phyloP scores from a whole-genome alignment of 2,329 filamentous ascomycete species.

The Cordyceps fumosorosea region DNA sequence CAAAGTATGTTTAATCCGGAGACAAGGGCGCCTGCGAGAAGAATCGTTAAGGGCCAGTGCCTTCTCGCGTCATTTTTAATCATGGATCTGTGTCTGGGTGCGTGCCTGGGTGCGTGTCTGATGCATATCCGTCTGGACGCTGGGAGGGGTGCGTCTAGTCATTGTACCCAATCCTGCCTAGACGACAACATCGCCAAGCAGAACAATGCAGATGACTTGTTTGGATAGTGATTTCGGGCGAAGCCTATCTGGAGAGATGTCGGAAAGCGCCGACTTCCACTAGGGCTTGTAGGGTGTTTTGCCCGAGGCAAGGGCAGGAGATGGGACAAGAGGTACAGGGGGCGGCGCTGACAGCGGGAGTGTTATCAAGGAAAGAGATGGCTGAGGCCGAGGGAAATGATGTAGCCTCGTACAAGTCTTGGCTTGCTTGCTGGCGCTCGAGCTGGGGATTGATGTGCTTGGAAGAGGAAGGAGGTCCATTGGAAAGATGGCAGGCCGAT shows the following conservation, averaged over 20 bases:
- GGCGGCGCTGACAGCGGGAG: not conserved
- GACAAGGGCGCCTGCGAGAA: not conserved
- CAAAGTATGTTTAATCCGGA: not conserved
- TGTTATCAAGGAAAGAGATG: not conserved
- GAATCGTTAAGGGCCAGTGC: too few relatives aligned
- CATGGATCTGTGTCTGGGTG: too few relatives aligned
- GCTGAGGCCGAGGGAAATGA: not conserved
- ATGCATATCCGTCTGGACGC: too few relatives aligned
- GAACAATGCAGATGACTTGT: not conserved
- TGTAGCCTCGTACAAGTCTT: not conserved
- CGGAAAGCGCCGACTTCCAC: slow-evolving; percentile 12
- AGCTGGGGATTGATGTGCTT: not conserved
- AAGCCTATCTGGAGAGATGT: slow-evolving; percentile 1
- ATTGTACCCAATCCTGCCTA: not conserved
- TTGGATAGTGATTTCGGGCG: not conserved
- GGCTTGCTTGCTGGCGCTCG: not conserved
- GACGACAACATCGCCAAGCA: not conserved
- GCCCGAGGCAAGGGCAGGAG: not conserved
- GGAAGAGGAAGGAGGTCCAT: not conserved
- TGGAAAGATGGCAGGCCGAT: not conserved
- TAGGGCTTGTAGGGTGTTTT: not conserved
- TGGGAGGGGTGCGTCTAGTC: not conserved
- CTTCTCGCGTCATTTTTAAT: too few relatives aligned
- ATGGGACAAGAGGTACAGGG: not conserved
- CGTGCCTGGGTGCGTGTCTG: too few relatives aligned